phyloP scores from a whole-genome alignment of 176 grass and related monocot species.

The maize (Zea mays) region DNA sequence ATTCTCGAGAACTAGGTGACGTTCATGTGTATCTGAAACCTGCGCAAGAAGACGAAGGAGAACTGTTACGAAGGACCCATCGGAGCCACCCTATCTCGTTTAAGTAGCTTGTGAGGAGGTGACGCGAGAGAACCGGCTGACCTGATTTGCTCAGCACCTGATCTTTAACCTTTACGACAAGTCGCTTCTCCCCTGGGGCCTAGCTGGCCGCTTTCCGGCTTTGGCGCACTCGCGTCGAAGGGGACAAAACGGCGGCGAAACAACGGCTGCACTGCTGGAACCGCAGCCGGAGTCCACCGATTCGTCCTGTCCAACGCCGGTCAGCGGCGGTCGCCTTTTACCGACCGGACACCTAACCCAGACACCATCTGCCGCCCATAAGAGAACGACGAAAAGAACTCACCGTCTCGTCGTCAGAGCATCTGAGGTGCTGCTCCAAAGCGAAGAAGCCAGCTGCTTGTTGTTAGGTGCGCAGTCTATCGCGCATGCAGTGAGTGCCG shows the following conservation, averaged over 20 bases:
- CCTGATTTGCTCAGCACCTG: too few relatives aligned
- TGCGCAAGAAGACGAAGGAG: too few relatives aligned
- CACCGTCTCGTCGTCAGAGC: neutral
- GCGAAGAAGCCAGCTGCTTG: neutral
- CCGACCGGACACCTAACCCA: neutral
- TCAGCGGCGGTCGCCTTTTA: conserved; percentile 3
- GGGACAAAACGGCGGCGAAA: conserved; percentile 11
- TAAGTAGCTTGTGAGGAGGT: too few relatives aligned
- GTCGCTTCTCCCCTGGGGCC: neutral
- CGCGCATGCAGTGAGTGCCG: neutral
- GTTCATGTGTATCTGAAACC: too few relatives aligned
- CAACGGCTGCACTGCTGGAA: neutral
- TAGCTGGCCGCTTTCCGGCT: neutral
- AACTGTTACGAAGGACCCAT: too few relatives aligned
- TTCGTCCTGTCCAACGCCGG: neutral
- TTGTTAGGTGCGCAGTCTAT: conserved; percentile 33
- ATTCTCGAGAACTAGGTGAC: too few relatives aligned
- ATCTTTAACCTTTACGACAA: too few relatives aligned
- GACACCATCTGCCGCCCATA: neutral
- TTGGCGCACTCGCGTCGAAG: neutral
- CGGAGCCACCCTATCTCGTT: too few relatives aligned
- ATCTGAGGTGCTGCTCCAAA: neutral
- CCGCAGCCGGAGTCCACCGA: neutral
- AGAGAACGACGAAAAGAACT: neutral
- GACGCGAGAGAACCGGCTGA: too few relatives aligned